These are phyloP conservation scores for Backusella liffmaniae DNA, from an alignment of 192 early-diverging fungal species.

Conservation along the genomic window DNA sequence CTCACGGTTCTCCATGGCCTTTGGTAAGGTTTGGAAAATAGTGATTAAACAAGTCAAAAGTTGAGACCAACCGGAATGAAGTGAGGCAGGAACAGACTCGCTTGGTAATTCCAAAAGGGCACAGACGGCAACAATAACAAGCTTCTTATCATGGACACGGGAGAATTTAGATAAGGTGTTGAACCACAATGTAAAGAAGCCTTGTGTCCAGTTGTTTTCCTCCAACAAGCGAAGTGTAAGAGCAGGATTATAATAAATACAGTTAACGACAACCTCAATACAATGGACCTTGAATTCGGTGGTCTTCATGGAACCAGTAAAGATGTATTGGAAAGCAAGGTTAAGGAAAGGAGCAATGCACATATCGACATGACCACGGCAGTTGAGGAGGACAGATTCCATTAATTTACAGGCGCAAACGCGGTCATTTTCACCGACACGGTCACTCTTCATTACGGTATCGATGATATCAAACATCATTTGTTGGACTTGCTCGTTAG, in stretches of 20 bases:
- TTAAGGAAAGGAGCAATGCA: conserved; percentile 70
- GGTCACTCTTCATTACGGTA: conserved; percentile 79
- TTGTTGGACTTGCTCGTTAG: conserved; percentile 65
- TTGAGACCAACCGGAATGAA: conserved; percentile 75
- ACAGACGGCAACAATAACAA: conserved; percentile 80
- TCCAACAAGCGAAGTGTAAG: conserved; percentile 77
- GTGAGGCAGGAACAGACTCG: conserved; percentile 64
- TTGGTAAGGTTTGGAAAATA: conserved; percentile 77
- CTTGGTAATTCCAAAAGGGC: conserved; percentile 70
- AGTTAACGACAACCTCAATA: conserved; percentile 83
- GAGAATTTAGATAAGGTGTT: conserved; percentile 67
- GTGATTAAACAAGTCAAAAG: conserved; percentile 69
- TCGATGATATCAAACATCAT: conserved; percentile 85
- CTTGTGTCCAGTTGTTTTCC: conserved; percentile 69
- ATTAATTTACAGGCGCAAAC: conserved; percentile 81
- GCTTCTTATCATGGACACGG: conserved; percentile 93
- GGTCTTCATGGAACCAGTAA: conserved; percentile 61
- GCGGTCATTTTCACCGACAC: conserved; percentile 74
- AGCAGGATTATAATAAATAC: conserved; percentile 84
- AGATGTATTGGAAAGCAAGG: conserved; percentile 65
- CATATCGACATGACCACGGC: conserved; percentile 81
- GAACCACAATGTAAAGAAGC: conserved; percentile 83
- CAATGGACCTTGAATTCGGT: conserved; percentile 69
- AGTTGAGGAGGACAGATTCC: conserved; percentile 83
- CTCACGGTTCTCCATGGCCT: conserved; percentile 56